Evolutionary conservation across 495 filamentous ascomycete species (phyloP).

Genomic region (Talaromyces stipitatus): DNA sequence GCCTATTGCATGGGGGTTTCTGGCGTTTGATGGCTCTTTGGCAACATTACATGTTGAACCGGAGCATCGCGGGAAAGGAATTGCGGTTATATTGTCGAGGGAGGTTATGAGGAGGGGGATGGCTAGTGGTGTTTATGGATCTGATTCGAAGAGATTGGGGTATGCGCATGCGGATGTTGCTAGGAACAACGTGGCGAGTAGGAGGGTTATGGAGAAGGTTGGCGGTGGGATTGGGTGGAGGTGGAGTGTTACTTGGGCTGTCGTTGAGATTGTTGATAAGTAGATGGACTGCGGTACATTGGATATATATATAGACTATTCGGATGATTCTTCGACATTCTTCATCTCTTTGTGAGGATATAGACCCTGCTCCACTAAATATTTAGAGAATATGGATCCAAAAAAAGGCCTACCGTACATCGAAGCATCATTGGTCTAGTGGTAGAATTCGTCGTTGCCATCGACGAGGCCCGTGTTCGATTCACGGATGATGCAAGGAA

Average conservation of each 20-base stretch:
- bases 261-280: constrained; percentile 1
- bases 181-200: constrained; percentile 35
- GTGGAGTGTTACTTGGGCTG: constrained; percentile 4
- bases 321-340: too few species aligned
- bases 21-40: constrained; percentile 38
- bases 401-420: not conserved
- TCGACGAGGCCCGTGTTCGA: constrained; percentile 53
- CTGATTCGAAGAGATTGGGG: constrained; percentile 7
- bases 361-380: too few species aligned
- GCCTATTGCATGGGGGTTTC: constrained; percentile 37
- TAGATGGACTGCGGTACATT: too few species aligned
- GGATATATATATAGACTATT: too few species aligned
- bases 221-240: constrained; percentile 28
- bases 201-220: constrained; percentile 42
- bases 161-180: constrained; percentile 43
- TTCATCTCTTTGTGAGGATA: too few species aligned
- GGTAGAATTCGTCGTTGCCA: constrained; percentile 55
- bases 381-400: too few species aligned
- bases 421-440: constrained; percentile 51
- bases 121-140: constrained; percentile 15
- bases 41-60: constrained; percentile 43
- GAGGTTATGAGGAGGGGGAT: constrained; percentile 28
- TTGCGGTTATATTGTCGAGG: constrained; percentile 30
- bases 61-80: constrained; percentile 35
- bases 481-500: constrained; percentile 46